phyloP scores from a whole-genome alignment of 305 asterid species.

The Striga hermonthica region DNA sequence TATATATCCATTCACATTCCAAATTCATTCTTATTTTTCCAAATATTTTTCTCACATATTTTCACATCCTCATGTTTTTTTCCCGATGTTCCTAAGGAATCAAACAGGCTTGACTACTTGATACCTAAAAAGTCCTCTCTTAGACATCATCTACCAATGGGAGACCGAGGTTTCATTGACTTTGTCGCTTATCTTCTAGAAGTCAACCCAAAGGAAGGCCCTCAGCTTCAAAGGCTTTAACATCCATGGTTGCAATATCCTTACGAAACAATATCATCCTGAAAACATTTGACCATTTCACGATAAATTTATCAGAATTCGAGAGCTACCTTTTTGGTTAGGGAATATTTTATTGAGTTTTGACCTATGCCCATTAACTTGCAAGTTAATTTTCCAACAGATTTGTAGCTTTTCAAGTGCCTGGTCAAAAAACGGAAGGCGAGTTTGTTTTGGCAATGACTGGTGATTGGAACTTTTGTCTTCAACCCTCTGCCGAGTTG shows the following conservation, averaged over 20 bases:
- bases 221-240: conserved; percentile 84
- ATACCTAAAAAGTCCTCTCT: conserved; percentile 91
- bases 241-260: conserved; percentile 98
- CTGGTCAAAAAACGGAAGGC: conserved; percentile 35
- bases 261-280: conserved; percentile 92
- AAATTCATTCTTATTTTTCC: background rate
- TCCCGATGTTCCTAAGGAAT: conserved; percentile 51
- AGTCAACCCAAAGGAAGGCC: conserved; percentile 83
- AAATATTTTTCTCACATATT: too few species aligned
- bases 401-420: conserved; percentile 28
- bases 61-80: background rate
- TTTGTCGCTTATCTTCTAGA: conserved; percentile 84
- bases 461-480: conserved; percentile 25
- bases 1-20: background rate
- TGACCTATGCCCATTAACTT: conserved; percentile 27
- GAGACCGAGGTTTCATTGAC: conserved; percentile 95
- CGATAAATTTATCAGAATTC: conserved; percentile 9
- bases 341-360: conserved; percentile 25
- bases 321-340: conserved; percentile 25
- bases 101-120: conserved; percentile 79
- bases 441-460: conserved; percentile 33
- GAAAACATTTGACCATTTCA: conserved; percentile 27
- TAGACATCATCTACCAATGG: conserved; percentile 96
- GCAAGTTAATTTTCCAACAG: conserved; percentile 29
- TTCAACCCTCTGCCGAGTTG: conserved; percentile 33